phyloP scores from a whole-genome alignment of 257 asterid species.

The Handroanthus guayacan region DNA sequence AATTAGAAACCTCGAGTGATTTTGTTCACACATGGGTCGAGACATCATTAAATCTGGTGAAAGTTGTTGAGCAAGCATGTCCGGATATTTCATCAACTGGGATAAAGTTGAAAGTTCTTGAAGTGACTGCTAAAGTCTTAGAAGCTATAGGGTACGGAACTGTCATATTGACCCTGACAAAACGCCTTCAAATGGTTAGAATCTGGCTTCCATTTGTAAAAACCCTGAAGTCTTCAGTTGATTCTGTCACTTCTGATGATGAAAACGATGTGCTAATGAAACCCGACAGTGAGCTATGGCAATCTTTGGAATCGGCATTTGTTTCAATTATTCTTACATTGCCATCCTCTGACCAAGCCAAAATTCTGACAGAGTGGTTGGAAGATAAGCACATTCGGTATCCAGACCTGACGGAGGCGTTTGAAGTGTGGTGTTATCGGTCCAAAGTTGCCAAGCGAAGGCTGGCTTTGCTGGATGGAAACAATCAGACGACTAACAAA shows the following conservation, averaged over 20 bases:
- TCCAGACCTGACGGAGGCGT: conserved; percentile 90
- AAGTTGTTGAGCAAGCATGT: conserved; percentile 45
- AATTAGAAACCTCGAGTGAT: conserved; percentile 63
- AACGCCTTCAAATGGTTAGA: conserved; percentile 61
- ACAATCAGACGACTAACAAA: conserved; percentile 41
- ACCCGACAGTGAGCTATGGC: conserved; percentile 77
- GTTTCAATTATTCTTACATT: conserved; percentile 73
- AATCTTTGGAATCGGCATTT: conserved; percentile 74
- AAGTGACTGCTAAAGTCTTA: conserved; percentile 64
- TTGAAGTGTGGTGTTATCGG: conserved; percentile 92
- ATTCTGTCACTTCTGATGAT: conserved; percentile 48
- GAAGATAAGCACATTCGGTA: conserved; percentile 58
- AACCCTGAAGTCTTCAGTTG: conserved; percentile 57
- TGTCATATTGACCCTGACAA: conserved; percentile 55
- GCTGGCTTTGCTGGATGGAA: conserved; percentile 54
- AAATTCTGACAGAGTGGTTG: conserved; percentile 77
- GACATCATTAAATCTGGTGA: conserved; percentile 52
- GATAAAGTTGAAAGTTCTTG: conserved; percentile 62
- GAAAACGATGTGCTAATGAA: conserved; percentile 51
- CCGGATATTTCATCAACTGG: conserved; percentile 35
- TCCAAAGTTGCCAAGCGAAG: conserved; percentile 83
- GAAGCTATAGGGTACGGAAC: conserved; percentile 70
- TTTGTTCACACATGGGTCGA: conserved; percentile 72
- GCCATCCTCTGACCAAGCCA: conserved; percentile 82
- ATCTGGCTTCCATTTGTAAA: conserved; percentile 78